Conservation (phyloP, 768 basidiomycete species). For the Trametes cubensis region DNA sequence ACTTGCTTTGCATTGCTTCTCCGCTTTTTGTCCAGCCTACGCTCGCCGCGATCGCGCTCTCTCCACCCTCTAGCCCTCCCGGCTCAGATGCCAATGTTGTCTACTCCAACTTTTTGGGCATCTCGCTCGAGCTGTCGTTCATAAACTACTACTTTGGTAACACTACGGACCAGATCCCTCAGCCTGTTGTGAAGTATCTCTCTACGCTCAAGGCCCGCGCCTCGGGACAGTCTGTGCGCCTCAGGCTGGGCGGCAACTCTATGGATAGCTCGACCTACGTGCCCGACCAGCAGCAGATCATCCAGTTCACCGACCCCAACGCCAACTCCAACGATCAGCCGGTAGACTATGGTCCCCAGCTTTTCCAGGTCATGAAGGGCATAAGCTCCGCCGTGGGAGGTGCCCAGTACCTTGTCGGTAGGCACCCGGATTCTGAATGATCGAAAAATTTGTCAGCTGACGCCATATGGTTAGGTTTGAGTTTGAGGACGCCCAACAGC, state of each 20-base stretch:
- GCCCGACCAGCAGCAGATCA: conserved; percentile 44
- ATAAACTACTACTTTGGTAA: conserved; percentile 62
- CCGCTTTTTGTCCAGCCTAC: conserved; percentile 7
- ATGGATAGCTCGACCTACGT: conserved; percentile 48
- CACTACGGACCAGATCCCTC: conserved; percentile 52
- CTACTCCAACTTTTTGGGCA: conserved; percentile 60
- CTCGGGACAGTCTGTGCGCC: conserved; percentile 42
- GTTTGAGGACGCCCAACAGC: conserved; percentile 44
- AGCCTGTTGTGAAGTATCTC: conserved; percentile 62
- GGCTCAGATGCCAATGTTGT: conserved; percentile 42
- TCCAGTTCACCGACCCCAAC: conserved; percentile 39
- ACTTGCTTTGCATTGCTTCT: conserved; percentile 8
- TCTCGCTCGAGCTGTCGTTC: conserved; percentile 66
- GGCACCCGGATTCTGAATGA: background rate
- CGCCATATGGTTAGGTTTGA: conserved; percentile 40
- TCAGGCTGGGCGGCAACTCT: conserved; percentile 54
- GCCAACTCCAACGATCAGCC: conserved; percentile 49
- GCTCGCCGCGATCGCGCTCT: conserved; percentile 23
- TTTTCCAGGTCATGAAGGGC: conserved; percentile 50
- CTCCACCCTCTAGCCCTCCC: conserved; percentile 35
- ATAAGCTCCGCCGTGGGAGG: conserved; percentile 37
- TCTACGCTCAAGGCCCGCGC: conserved; percentile 52
- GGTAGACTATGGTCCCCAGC: conserved; percentile 48
- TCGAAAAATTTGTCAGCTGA: conserved; percentile 14
- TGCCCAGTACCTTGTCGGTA: conserved; percentile 39